A percentile compares a stretch with the other conserved stretches of the same genome.
phyloP scores from a whole-genome alignment of 257 asterid species.

The Nicotiana tabacum region DNA sequence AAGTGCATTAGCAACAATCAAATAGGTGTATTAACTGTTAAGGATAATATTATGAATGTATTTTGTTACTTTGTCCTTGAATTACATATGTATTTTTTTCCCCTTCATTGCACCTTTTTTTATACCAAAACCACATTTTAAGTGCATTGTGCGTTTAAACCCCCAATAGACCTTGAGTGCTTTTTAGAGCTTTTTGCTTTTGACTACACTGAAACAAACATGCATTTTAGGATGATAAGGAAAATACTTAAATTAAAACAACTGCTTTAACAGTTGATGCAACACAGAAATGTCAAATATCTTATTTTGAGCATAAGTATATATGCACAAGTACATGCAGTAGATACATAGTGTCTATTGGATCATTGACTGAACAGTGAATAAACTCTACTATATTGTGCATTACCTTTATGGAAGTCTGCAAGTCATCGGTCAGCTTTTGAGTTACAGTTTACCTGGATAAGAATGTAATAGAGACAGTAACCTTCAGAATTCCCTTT shows the following conservation, averaged over 20 bases:
- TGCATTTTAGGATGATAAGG: background rate
- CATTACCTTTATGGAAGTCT: background rate
- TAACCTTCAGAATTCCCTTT: background rate
- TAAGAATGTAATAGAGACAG: background rate
- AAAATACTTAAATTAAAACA: background rate
- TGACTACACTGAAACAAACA: background rate
- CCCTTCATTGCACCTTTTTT: too few species aligned
- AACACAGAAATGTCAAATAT: background rate
- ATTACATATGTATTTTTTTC: too few species aligned
- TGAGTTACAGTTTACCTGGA: background rate
- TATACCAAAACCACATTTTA: too few species aligned
- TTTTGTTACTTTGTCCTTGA: too few species aligned
- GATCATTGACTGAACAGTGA: background rate
- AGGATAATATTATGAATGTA: too few species aligned
- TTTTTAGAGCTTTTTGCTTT: too few species aligned
- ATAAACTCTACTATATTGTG: background rate
- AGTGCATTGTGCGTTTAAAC: too few species aligned
- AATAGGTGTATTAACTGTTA: too few species aligned
- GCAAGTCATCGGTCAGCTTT: background rate
- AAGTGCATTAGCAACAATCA: too few species aligned
- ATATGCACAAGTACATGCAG: background rate
- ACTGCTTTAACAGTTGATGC: background rate
- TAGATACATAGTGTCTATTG: background rate
- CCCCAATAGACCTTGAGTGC: too few species aligned
- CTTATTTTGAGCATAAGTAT: background rate